Conservation (phyloP, 2,329 filamentous ascomycete species). For the Claviceps digitariae region DNA sequence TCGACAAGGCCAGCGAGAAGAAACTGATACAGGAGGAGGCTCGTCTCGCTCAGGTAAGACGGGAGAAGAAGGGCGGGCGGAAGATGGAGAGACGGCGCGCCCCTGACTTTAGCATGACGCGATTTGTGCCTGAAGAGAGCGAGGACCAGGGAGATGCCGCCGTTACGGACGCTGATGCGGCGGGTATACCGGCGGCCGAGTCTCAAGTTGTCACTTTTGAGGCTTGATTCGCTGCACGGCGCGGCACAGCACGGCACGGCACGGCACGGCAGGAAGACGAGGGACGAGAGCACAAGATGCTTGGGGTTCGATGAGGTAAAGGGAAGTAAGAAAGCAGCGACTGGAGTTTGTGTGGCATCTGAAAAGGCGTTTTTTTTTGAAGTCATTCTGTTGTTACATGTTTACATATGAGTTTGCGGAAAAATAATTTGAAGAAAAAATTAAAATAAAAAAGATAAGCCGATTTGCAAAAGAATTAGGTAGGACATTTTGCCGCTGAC, state of each 20-base stretch:
- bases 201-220: constrained; percentile 6
- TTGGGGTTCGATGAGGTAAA: not conserved
- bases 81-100: constrained; percentile 22
- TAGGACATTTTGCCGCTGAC: no score
- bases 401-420: no score
- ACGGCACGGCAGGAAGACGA: not conserved
- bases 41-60: constrained; percentile 24
- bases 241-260: no score
- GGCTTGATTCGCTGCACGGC: not conserved
- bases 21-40: constrained; percentile 33
- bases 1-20: constrained; percentile 53
- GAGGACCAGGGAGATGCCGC: constrained; percentile 14
- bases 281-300: not conserved
- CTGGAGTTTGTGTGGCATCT: constrained; percentile 1
- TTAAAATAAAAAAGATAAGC: no score
- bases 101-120: constrained; percentile 45
- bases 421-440: no score
- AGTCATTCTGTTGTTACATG: no score
- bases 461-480: no score
- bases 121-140: constrained; percentile 33
- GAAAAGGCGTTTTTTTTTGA: not conserved
- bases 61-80: constrained; percentile 21
- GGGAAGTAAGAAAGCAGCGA: not conserved
- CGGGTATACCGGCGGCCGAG: constrained; percentile 11
- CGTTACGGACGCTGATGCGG: no score